phyloP scores from a whole-genome alignment of 2,329 filamentous ascomycete genomes.

The Thielaviopsis punctulata region DNA sequence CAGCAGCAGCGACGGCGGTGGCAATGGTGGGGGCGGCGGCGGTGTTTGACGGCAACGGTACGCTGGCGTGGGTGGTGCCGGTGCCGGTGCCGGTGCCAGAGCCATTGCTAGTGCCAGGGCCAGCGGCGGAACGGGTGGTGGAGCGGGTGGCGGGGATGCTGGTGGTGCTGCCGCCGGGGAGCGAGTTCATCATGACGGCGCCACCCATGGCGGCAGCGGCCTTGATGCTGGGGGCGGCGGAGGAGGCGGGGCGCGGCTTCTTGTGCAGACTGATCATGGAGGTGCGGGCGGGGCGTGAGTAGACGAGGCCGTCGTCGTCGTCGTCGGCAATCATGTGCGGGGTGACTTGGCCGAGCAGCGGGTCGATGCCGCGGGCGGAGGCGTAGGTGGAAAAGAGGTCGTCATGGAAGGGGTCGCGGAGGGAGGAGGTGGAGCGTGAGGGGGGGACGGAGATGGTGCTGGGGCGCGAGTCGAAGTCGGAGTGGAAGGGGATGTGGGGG shows the following conservation, averaged over 20 bases:
- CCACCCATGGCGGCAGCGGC: conserved; percentile 26
- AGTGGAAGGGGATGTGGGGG: conserved; percentile 8
- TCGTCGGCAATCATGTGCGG: conserved; percentile 73
- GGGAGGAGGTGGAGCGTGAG: conserved; percentile 4
- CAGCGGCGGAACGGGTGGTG: background rate
- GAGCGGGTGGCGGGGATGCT: background rate
- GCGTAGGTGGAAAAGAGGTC: conserved; percentile 9
- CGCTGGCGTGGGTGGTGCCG: too few relatives aligned
- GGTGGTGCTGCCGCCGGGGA: conserved; percentile 5
- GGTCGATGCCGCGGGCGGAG: conserved; percentile 23
- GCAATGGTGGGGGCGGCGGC: background rate
- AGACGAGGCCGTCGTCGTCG: conserved; percentile 65
- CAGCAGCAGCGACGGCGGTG: background rate
- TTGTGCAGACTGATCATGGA: conserved; percentile 38
- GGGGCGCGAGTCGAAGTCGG: conserved; percentile 7
- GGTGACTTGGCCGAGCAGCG: conserved; percentile 44
- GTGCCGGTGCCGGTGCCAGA: too few relatives aligned
- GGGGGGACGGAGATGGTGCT: background rate
- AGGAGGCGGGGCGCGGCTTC: conserved; percentile 22
- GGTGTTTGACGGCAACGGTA: too few relatives aligned
- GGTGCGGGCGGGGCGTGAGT: conserved; percentile 29
- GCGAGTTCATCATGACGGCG: conserved; percentile 15
- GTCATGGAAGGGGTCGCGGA: conserved; percentile 10
- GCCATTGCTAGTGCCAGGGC: too few relatives aligned
- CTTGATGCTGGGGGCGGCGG: conserved; percentile 23